A percentile compares a stretch with the other conserved stretches of the same genome.
phyloP scores from a whole-genome alignment of 2,329 filamentous ascomycete species.

The Clarireedia monteithiana region DNA sequence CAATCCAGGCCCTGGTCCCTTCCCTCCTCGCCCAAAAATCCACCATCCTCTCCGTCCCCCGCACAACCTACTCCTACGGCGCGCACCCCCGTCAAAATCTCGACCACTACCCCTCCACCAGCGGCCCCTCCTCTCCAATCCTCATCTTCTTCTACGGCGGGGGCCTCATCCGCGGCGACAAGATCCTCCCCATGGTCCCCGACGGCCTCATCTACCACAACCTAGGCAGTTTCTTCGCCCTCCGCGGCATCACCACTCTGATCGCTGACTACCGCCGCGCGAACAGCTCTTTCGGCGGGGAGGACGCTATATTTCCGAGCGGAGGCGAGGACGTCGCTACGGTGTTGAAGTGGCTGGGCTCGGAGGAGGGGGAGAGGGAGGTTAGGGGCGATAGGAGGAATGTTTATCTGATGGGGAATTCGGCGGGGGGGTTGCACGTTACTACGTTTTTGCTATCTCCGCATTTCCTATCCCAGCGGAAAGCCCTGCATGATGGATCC shows the following conservation, averaged over 20 bases:
- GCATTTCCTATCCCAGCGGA: constrained; percentile 18
- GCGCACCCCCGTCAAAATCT: constrained; percentile 25
- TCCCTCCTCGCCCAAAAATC: constrained; percentile 18
- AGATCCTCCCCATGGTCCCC: constrained; percentile 13
- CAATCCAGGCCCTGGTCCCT: constrained; percentile 22
- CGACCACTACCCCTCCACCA: constrained; percentile 21
- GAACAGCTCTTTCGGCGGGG: constrained; percentile 17
- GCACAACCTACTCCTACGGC: constrained; percentile 20
- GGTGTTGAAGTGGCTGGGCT: constrained; percentile 8
- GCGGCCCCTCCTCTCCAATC: constrained; percentile 14
- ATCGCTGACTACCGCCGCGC: constrained; percentile 26
- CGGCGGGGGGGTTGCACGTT: constrained; percentile 26
- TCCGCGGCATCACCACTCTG: constrained; percentile 20
- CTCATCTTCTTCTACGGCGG: constrained; percentile 28
- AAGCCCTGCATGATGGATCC: not conserved
- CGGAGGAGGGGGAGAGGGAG: constrained; percentile 19
- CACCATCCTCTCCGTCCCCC: constrained; percentile 20
- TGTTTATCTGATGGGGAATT: constrained; percentile 27
- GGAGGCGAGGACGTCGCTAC: constrained; percentile 25
- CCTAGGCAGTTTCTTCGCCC: constrained; percentile 25
- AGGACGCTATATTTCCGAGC: constrained; percentile 23
- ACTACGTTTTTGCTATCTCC: constrained; percentile 23
- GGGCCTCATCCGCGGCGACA: constrained; percentile 23
- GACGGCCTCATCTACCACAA: constrained; percentile 24
- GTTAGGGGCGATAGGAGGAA: constrained; percentile 13